phyloP scores from a whole-genome alignment of 805 yeast species.

The Candida wancherniae region DNA sequence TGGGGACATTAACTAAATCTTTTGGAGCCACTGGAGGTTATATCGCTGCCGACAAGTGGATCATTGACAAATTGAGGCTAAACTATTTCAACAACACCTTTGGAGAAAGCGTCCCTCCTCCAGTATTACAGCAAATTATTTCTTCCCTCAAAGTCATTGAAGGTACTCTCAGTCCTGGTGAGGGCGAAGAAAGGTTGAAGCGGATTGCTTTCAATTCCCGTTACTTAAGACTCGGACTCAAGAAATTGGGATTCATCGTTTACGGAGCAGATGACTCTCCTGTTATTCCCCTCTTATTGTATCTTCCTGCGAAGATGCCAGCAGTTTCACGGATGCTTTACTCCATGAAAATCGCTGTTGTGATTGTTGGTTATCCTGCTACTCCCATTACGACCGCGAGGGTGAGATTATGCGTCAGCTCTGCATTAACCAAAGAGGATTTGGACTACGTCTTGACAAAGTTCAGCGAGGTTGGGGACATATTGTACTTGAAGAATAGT shows the following conservation, averaged over 20 bases:
- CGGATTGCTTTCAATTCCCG: conserved; percentile 95
- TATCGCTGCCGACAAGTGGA: conserved; percentile 65
- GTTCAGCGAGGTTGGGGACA: conserved; percentile 75
- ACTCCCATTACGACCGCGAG: conserved; percentile 88
- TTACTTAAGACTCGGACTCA: conserved; percentile 84
- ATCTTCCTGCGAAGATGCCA: conserved; percentile 92
- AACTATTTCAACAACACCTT: conserved; percentile 69
- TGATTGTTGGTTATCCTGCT: conserved; percentile 96
- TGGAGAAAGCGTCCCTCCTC: conserved; percentile 86
- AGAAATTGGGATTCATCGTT: conserved; percentile 88
- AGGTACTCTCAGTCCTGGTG: conserved; percentile 86
- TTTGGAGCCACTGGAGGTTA: conserved; percentile 99
- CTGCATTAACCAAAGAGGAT: conserved; percentile 91
- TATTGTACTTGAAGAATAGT: conserved; percentile 66
- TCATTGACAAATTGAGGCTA: conserved; percentile 71
- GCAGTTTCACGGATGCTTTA: conserved; percentile 81
- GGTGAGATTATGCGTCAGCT: conserved; percentile 86
- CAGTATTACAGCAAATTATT: conserved; percentile 83
- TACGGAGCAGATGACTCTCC: conserved; percentile 97
- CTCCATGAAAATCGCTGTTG: conserved; percentile 82
- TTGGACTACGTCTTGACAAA: conserved; percentile 72
- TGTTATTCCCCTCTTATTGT: conserved; percentile 82
- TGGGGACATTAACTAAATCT: conserved; percentile 97
- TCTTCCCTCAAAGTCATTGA: conserved; percentile 73
- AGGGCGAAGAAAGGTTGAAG: conserved; percentile 85